Base-by-base conservation (phyloP, 805 yeast species). In the Grigorovia humatica region DNA sequence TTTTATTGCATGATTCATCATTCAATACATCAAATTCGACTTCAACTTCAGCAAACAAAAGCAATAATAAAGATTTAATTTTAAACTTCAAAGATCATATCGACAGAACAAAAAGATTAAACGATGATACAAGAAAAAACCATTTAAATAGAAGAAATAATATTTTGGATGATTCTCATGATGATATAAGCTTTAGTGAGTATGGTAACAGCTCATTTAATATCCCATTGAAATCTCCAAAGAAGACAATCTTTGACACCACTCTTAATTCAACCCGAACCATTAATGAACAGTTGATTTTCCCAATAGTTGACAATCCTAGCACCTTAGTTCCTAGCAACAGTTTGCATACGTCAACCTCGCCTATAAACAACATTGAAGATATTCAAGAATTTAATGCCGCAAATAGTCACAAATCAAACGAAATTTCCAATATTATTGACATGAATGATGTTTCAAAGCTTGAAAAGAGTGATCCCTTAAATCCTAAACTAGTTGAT, bases 101-200 rank as follows among this genome's bases (percentile, higher is more conserved):
- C 12, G 50, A 54, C 20, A 62, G 56, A 48, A 55, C 50, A 13
- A 56, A 52, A 53, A 38, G 17, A 38, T 4, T 9, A 9, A 38
- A 38, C 42, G 15, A 38, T 38, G 9, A 38, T 38, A 38, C n/a
- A 15, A 38, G 17, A 38, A 38, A 8, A 15, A 54, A 50, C n/a
- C 40, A 51, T n/a, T 17, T 43, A 3, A 53, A 57, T n/a, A 56
- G 63, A 50, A 56, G 56, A 17, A 66, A 66, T 54, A 59, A 57
- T 32, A 55, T 66, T 11, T 46, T 66, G 19, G 70, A 66, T 48
- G 67, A 66, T 44, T 64, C 65, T 47, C 56, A 57, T 19, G 70
- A 63, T 52, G 68, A 62, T 4, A 57, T 65, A 41, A 63, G 67
- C 46, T 66, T 65, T 43, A 61, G 62, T 49, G 57, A 59, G 11